phyloP scores from a whole-genome alignment of 768 basidiomycete species.

The Kwoniella shandongensis region DNA sequence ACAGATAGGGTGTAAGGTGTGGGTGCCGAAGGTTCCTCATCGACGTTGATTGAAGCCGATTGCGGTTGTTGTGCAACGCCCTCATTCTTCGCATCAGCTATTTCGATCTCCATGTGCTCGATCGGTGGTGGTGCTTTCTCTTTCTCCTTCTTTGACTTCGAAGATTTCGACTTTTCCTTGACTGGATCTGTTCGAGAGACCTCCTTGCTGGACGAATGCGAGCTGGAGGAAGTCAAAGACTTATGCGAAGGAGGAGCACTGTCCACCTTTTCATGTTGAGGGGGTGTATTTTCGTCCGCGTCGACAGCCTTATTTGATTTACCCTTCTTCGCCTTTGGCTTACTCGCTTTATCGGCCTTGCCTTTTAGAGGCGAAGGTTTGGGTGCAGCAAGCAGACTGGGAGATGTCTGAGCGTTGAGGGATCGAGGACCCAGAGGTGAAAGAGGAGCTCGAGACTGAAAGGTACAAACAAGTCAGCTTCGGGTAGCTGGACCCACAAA shows the following conservation, averaged over 20 bases:
- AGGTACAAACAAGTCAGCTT: neutral
- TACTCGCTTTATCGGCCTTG: slow-evolving; percentile 10
- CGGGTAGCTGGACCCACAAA: neutral
- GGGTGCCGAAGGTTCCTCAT: neutral
- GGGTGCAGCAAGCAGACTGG: slow-evolving; percentile 7
- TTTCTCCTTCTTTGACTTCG: slow-evolving; percentile 15
- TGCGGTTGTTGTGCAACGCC: neutral
- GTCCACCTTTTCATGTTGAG: neutral
- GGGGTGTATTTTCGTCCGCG: slow-evolving; percentile 12
- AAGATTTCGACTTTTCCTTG: slow-evolving; percentile 5
- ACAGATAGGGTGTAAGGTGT: neutral
- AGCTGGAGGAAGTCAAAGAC: neutral
- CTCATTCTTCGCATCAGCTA: neutral
- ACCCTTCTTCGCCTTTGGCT: slow-evolving; percentile 17
- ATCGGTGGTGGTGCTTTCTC: neutral
- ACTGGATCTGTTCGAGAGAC: slow-evolving; percentile 4
- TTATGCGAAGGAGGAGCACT: neutral
- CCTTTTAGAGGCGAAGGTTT: neutral
- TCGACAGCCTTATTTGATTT: slow-evolving; percentile 8
- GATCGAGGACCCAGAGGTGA: slow-evolving; percentile 42
- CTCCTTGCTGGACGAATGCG: neutral
- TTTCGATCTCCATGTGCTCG: slow-evolving; percentile 13
- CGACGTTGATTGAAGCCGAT: neutral
- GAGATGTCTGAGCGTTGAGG: slow-evolving; percentile 24
- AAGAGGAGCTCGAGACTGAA: slow-evolving; percentile 22